A percentile compares a stretch with the other conserved stretches of the same genome.
phyloP scores from a whole-genome alignment of 345 rosid species.

The Moricandia arvensis region DNA sequence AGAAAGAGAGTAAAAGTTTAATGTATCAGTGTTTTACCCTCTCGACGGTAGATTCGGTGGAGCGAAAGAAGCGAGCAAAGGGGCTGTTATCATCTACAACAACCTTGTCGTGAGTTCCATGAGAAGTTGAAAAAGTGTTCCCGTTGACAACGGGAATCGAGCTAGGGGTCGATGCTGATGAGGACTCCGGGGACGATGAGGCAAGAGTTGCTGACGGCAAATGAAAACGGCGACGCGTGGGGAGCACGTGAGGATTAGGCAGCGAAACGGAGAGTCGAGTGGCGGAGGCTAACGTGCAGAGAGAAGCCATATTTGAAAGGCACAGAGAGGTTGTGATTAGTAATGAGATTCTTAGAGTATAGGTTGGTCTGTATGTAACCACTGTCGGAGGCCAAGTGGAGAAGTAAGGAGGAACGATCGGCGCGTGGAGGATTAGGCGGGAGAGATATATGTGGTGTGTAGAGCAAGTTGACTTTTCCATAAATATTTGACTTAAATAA shows the following conservation, averaged over 20 bases:
- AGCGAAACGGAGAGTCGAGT: slow-evolving; percentile 43
- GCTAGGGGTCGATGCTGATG: slow-evolving; percentile 29
- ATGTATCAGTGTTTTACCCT: slow-evolving; percentile 42
- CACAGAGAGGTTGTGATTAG: no score
- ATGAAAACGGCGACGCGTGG: slow-evolving; percentile 27
- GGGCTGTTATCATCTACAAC: slow-evolving; percentile 20
- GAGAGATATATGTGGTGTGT: slow-evolving; percentile 38
- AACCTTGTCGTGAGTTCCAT: not conserved
- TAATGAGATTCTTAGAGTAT: not conserved
- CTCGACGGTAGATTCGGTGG: slow-evolving; percentile 73
- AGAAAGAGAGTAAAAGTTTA: not conserved
- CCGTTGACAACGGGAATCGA: slow-evolving; percentile 29
- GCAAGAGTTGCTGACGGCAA: slow-evolving; percentile 46
- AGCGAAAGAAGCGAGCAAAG: slow-evolving; percentile 45
- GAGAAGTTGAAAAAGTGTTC: slow-evolving; percentile 25
- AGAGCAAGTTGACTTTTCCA: not conserved
- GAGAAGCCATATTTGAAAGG: no score
- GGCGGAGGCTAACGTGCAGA: slow-evolving; percentile 42
- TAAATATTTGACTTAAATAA: no score
- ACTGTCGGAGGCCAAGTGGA: slow-evolving; percentile 1
- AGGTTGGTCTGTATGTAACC: not conserved
- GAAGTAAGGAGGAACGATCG: not conserved
- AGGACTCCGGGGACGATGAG: slow-evolving; percentile 47
- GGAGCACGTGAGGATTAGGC: slow-evolving; percentile 22
- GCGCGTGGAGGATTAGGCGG: slow-evolving; percentile 35